Conservation (phyloP, 1,139 yeast genomes). For the Pneumocystis jirovecii region DNA sequence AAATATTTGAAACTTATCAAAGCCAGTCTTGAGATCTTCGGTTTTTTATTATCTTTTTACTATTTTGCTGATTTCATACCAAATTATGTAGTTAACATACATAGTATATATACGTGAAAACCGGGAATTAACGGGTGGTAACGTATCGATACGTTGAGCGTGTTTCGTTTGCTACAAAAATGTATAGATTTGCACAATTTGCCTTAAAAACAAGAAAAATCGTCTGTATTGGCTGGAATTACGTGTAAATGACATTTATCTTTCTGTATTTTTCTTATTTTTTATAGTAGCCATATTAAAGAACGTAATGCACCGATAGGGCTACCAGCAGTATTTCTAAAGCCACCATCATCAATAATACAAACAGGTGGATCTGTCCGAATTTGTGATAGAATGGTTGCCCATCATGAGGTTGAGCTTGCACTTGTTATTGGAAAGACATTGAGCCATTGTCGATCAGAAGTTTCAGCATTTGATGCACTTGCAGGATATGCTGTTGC, state of each 20-base stretch:
- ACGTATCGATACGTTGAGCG: background rate
- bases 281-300: background rate
- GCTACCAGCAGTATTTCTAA: slow-evolving; percentile 45
- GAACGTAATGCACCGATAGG: background rate
- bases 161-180: background rate
- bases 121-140: background rate
- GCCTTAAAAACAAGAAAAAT: slow-evolving; percentile 37
- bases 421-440: slow-evolving; percentile 59
- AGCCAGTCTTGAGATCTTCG: too few species aligned
- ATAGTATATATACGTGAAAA: slow-evolving; percentile 1
- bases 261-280: background rate
- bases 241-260: slow-evolving; percentile 19
- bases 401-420: slow-evolving; percentile 86
- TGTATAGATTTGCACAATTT: background rate
- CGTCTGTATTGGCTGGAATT: slow-evolving; percentile 90
- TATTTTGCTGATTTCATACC: too few species aligned
- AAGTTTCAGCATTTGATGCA: slow-evolving; percentile 37
- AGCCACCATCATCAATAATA: slow-evolving; percentile 55
- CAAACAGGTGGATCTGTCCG: slow-evolving; percentile 62
- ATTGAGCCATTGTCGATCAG: slow-evolving; percentile 46
- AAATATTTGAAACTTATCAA: too few species aligned
- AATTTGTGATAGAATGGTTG: slow-evolving; percentile 65
- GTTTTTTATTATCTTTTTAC: too few species aligned
- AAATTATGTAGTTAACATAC: too few species aligned
- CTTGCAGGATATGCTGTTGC: slow-evolving; percentile 80